Conservation (phyloP, 768 basidiomycete genomes). For the Trametes elegans region DNA sequence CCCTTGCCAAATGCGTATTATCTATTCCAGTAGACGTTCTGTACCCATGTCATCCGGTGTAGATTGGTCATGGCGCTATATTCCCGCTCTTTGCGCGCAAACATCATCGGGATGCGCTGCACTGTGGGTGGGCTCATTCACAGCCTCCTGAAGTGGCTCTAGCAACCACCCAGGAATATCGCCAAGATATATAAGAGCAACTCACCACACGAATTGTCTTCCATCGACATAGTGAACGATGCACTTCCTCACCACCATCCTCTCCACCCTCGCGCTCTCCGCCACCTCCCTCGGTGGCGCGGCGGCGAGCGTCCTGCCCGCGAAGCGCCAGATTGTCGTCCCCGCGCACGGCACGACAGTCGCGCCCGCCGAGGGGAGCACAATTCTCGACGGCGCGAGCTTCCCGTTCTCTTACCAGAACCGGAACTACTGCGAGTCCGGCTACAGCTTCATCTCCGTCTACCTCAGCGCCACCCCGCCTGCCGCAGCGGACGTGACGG, state of each 20-base stretch:
- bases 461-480: slow-evolving; percentile 16
- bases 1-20: too few species aligned
- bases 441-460: slow-evolving; percentile 20
- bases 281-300: slow-evolving; percentile 1
- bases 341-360: slow-evolving; percentile 18
- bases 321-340: slow-evolving; percentile 14
- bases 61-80: not conserved
- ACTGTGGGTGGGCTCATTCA: too few species aligned
- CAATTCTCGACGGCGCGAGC: too few species aligned
- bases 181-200: not conserved
- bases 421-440: slow-evolving; percentile 21
- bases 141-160: too few species aligned
- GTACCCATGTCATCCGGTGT: too few species aligned
- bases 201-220: not conserved
- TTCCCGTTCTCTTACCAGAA: slow-evolving; percentile 21
- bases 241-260: slow-evolving; percentile 8
- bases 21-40: too few species aligned
- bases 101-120: too few species aligned
- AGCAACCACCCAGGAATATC: too few species aligned
- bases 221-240: slow-evolving; percentile 4
- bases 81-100: too few species aligned
- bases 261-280: slow-evolving; percentile 8
- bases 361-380: too few species aligned
- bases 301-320: slow-evolving; percentile 3
- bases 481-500: slow-evolving; percentile 7